phyloP scores from a whole-genome alignment of 768 basidiomycete genomes.

The Termitomyces titanicus region DNA sequence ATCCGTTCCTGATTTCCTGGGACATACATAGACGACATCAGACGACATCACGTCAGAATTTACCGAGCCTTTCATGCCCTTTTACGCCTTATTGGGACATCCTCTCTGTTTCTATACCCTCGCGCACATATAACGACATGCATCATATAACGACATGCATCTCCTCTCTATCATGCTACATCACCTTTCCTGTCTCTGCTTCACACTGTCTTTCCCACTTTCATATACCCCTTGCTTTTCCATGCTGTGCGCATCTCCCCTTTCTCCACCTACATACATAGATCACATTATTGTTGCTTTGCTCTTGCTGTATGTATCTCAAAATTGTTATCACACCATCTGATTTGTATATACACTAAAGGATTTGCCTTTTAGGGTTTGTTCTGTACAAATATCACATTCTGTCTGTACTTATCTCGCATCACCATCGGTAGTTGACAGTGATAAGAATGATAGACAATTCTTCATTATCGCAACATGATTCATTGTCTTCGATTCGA shows the following conservation, averaged over 20 bases:
- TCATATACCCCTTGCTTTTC: not conserved
- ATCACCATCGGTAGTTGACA: not conserved
- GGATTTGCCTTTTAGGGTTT: not conserved
- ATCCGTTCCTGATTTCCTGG: not conserved
- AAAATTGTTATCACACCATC: not conserved
- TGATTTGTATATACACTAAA: not conserved
- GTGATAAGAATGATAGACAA: not conserved
- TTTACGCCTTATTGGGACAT: not conserved
- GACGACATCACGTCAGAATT: not conserved
- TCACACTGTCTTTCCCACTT: not conserved
- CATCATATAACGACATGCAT: not conserved
- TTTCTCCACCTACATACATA: not conserved
- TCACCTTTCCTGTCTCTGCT: not conserved
- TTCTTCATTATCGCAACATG: not conserved
- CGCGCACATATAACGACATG: not conserved
- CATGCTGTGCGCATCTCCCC: not conserved
- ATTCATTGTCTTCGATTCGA: not conserved
- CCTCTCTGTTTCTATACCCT: not conserved
- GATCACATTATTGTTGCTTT: not conserved
- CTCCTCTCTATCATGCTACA: not conserved
- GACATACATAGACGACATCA: not conserved
- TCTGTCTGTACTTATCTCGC: not conserved
- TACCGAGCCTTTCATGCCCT: not conserved
- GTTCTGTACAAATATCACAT: not conserved
- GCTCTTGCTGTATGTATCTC: not conserved